phyloP scores from a whole-genome alignment of 2,329 filamentous ascomycete genomes.

The Neonectria coccinea region DNA sequence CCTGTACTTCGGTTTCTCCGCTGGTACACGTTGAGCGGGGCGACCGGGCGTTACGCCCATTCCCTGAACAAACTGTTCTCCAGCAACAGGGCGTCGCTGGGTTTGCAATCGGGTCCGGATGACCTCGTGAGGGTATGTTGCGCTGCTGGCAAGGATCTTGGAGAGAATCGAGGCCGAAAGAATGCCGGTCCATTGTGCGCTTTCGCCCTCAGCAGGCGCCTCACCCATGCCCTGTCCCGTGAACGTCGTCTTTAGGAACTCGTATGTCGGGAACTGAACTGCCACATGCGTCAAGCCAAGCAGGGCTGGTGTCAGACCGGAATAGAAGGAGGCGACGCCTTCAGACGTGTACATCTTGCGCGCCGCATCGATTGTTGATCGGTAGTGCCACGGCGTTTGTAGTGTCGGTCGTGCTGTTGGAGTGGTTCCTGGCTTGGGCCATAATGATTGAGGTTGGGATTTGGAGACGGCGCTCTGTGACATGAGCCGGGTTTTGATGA shows the following conservation, averaged over 20 bases:
- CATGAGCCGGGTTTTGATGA: constrained; percentile 98
- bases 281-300: constrained; percentile 94
- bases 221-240: constrained; percentile 90
- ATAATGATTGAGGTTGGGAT: constrained; percentile 56
- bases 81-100: constrained; percentile 78
- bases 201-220: constrained; percentile 54
- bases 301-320: constrained; percentile 90
- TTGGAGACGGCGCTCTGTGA: constrained; percentile 76
- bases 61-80: constrained; percentile 64
- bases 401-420: constrained; percentile 66
- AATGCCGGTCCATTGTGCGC: constrained; percentile 84
- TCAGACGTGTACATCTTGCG: constrained; percentile 96
- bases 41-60: constrained; percentile 55
- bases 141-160: constrained; percentile 93
- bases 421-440: constrained; percentile 62
- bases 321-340: constrained; percentile 92
- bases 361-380: constrained; percentile 88
- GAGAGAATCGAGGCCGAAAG: constrained; percentile 90
- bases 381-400: constrained; percentile 89
- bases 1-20: constrained; percentile 69
- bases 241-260: constrained; percentile 90
- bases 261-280: constrained; percentile 96
- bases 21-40: constrained; percentile 44
- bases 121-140: constrained; percentile 97
- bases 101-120: constrained; percentile 94